Conservation (phyloP, 345 rosid genomes). For the Salix dunnii region DNA sequence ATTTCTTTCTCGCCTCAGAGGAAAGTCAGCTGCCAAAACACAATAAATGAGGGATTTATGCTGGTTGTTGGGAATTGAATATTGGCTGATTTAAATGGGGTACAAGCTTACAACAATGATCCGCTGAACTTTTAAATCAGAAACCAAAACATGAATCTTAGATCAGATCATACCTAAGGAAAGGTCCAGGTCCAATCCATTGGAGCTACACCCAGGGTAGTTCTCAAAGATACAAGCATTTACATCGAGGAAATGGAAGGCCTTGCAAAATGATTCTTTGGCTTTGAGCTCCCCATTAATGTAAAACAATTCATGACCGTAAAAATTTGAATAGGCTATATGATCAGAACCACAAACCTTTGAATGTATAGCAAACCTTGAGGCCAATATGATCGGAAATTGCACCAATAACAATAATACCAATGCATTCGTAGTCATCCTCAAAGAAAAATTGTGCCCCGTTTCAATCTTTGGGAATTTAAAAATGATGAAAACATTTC, state of each 20-base stretch:
- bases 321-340: conserved; percentile 40
- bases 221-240: conserved; percentile 42
- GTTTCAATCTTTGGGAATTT: conserved; percentile 12
- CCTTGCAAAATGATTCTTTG: conserved; percentile 49
- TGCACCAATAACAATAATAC: conserved; percentile 41
- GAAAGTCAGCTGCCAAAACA: conserved; percentile 33
- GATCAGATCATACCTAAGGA: conserved; percentile 43
- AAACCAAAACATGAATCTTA: conserved; percentile 2
- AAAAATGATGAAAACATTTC: conserved; percentile 11
- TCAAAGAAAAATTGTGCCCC: conserved; percentile 13
- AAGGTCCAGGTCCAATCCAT: conserved; percentile 34
- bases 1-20: conserved; percentile 43
- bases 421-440: conserved; percentile 32
- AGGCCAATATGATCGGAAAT: conserved; percentile 35
- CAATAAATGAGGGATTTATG: conserved; percentile 6
- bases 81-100: not conserved
- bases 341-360: conserved; percentile 52
- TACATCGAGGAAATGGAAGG: conserved; percentile 41
- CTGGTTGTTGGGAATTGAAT: not conserved
- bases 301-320: conserved; percentile 41
- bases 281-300: conserved; percentile 58
- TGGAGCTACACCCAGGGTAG: conserved; percentile 31
- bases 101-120: not conserved
- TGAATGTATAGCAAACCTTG: conserved; percentile 37
- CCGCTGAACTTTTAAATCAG: not conserved